Percentiles rank a stretch among this genome's conserved stretches.
phyloP scores from a whole-genome alignment of 805 yeast genomes.

The Naumovozyma castellii region DNA sequence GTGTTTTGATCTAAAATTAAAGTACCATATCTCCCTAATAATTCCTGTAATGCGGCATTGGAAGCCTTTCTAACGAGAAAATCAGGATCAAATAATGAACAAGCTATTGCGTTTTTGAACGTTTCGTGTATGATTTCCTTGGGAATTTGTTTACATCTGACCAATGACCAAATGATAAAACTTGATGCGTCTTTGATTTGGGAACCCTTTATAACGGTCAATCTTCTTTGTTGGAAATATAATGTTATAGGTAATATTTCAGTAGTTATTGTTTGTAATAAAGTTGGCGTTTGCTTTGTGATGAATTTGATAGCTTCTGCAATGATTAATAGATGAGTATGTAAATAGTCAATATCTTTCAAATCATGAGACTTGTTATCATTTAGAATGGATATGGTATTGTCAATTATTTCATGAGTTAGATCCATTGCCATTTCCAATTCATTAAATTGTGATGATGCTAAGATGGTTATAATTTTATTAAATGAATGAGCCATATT shows the following conservation, averaged over 20 bases:
- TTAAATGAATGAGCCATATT: slow-evolving; percentile 59
- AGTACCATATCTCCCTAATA: slow-evolving; percentile 56
- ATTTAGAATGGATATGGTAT: slow-evolving; percentile 8
- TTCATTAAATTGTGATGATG: slow-evolving; percentile 23
- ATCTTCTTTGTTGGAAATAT: slow-evolving; percentile 47
- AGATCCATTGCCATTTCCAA: slow-evolving; percentile 16
- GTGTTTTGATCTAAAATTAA: slow-evolving; percentile 24
- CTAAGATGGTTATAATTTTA: slow-evolving; percentile 30
- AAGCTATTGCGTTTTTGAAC: slow-evolving; percentile 33
- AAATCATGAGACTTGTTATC: slow-evolving; percentile 8
- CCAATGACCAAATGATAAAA: slow-evolving; percentile 73
- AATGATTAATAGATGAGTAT: slow-evolving; percentile 28
- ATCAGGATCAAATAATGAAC: slow-evolving; percentile 64
- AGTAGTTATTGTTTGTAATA: slow-evolving; percentile 2
- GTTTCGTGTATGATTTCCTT: slow-evolving; percentile 21
- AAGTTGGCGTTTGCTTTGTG: slow-evolving; percentile 6
- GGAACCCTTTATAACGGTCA: slow-evolving; percentile 43
- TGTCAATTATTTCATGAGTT: slow-evolving; percentile 25
- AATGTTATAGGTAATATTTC: slow-evolving; percentile 37
- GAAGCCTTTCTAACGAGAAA: slow-evolving; percentile 70
- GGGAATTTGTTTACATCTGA: slow-evolving; percentile 29
- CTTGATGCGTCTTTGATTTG: slow-evolving; percentile 80
- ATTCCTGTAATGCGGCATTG: slow-evolving; percentile 79
- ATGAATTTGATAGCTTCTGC: slow-evolving; percentile 26
- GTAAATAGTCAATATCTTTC: slow-evolving; percentile 27